Base-by-base conservation (phyloP, 306 rosid genomes). In the Styphnolobium japonicum region DNA sequence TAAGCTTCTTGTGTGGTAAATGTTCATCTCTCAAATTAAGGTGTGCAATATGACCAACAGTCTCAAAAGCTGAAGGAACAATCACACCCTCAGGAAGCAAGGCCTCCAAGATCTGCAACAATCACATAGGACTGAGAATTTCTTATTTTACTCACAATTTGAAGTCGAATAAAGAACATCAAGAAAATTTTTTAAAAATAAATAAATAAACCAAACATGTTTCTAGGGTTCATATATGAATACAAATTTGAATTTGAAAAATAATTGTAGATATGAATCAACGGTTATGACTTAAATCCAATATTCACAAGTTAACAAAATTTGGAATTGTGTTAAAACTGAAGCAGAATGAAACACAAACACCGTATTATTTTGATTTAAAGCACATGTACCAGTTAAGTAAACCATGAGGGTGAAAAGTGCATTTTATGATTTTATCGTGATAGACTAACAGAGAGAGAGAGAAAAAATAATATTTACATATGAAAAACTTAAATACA, bases 11-110 rank as follows among this genome's bases (percentile, higher is more conserved):
- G 90, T 88, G 84, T 22, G 97, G 97, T 51, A 90, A 76, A 76
- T 88, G 98, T 73, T 92, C 97, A 21, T 91, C 98, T 82, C 88
- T 92, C 72, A 95, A 91, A 87, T 95, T 95, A 70, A 92, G 81
- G 82, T 93, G 98, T 29, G 92, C 97, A 69, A 95, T 91, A 86
- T 95, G 98, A 31, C 98, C 98, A 67, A 92, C 98, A 12, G 83
- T 84, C 85, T 95, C 98, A 73, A 92, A 92, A 77, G 93, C 82
- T 11, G 98, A 88, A 55, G 98, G 98, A 81, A 90, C 75, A 75
- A 88, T 69, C 85, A 90, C 74, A 72, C 85, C 94, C 84, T 87
- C 80, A 2, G 98, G 98, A 37, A 95, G 92, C 88, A 91, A 68
- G 62, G 83, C 86, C 86, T 90, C 94, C 89, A 95, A 85, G 67